These are phyloP conservation scores for Brettanomyces sp. DNA, from an alignment of 805 yeast species.

Conservation along the genomic window DNA sequence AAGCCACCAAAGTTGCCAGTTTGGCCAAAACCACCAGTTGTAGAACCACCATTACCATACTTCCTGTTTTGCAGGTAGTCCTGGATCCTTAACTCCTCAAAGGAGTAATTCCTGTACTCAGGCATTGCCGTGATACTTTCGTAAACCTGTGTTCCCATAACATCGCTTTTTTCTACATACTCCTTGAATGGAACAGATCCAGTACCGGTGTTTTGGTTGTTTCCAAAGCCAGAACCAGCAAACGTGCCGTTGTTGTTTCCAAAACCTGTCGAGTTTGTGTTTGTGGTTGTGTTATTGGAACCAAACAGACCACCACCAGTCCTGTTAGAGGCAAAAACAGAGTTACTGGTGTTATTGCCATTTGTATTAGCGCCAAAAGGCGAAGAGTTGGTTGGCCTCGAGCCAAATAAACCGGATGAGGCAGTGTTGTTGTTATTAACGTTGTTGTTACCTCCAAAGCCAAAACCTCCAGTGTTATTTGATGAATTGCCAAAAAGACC, in stretches of 20 bases:
- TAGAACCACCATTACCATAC: slow-evolving; percentile 34
- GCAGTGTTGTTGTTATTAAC: slow-evolving; percentile 13
- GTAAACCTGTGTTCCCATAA: slow-evolving; percentile 48
- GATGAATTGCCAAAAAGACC: slow-evolving; percentile 17
- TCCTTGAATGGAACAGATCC: slow-evolving; percentile 62
- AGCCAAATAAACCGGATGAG: slow-evolving; percentile 14
- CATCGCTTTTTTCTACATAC: slow-evolving; percentile 60
- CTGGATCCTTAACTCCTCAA: slow-evolving; percentile 81
- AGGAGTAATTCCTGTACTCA: slow-evolving; percentile 70
- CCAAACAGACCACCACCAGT: slow-evolving; percentile 11
- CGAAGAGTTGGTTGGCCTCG: slow-evolving; percentile 21
- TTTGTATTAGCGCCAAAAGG: slow-evolving; percentile 28
- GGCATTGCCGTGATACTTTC: slow-evolving; percentile 85
- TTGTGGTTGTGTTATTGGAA: slow-evolving; percentile 16
- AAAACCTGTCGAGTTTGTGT: slow-evolving; percentile 26
- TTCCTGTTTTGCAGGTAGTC: slow-evolving; percentile 75
- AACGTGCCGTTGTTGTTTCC: slow-evolving; percentile 21
- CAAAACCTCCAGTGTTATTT: slow-evolving; percentile 7
- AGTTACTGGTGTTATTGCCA: not conserved
- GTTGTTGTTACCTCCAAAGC: slow-evolving; percentile 1
- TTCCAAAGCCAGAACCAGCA: slow-evolving; percentile 23
- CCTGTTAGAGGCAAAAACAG: slow-evolving; percentile 5
- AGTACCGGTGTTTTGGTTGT: slow-evolving; percentile 51
- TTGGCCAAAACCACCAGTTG: slow-evolving; percentile 14
- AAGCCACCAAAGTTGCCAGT: slow-evolving; percentile 22